phyloP scores from a whole-genome alignment of 2,329 filamentous ascomycete species.

The Fusarium verticillioides region DNA sequence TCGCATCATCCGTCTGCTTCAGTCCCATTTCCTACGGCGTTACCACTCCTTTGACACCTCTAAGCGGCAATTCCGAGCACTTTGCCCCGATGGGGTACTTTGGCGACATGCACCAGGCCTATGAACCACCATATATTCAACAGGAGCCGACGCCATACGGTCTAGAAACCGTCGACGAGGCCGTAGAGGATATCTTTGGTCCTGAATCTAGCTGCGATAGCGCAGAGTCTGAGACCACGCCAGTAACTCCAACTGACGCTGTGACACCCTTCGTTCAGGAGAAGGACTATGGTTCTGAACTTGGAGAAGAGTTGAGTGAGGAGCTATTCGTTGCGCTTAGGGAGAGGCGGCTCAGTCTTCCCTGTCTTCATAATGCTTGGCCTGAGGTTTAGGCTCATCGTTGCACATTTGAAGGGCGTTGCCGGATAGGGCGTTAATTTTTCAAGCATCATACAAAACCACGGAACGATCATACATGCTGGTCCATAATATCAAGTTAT shows the following conservation, averaged over 20 bases:
- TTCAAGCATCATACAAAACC: neutral
- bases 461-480: neutral
- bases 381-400: conserved; percentile 17
- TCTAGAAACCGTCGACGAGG: conserved; percentile 45
- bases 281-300: conserved; percentile 6
- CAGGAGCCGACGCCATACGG: neutral
- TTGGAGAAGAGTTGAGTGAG: neutral
- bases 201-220: conserved; percentile 8
- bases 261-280: neutral
- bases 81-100: conserved; percentile 49
- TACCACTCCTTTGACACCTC: conserved; percentile 33
- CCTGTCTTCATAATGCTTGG: conserved; percentile 44
- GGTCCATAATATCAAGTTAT: neutral
- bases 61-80: conserved; percentile 46
- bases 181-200: conserved; percentile 27
- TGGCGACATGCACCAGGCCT: neutral
- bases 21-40: conserved; percentile 25
- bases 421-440: neutral
- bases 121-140: conserved; percentile 1
- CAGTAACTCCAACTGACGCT: conserved; percentile 3
- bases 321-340: neutral
- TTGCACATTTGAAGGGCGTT: neutral
- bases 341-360: conserved; percentile 46
- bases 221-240: neutral
- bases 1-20: conserved; percentile 22